Evolutionary conservation across 2,329 filamentous ascomycete species (phyloP), one percentile per base, ranked within the genome.

Genomic region (Aspergillus quadricinctus): DNA sequence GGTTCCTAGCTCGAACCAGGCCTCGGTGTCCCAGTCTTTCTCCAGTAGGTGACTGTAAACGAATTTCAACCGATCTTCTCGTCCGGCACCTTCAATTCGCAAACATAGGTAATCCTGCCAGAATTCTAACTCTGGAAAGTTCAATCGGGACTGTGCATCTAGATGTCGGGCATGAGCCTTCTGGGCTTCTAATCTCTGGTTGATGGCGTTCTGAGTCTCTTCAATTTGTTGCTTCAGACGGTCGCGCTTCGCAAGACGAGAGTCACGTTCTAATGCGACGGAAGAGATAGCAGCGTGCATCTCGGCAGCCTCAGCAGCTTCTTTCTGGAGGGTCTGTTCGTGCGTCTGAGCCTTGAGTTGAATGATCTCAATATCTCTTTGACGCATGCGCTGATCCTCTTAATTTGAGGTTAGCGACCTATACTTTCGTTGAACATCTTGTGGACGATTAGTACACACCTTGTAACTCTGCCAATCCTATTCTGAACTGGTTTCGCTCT

Each of bases 381-480:
- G 89, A 77, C 89, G 90, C 85, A 93, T 92, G 59, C 90, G 88
- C 72, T 96, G 87, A 75, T 96, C 90, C 85, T 97, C 92, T 96
- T 35, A 19, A 29, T 17, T 28, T 21, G 19, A 48, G 31, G 50
- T 55, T 58, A 55, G 59, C 37, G 11, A 43, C 29, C 7, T 28
- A 35, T 29, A 19, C 7, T 35, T 23, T 49, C 19, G 11, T 19
- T 31, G n/a, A 46, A 56, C 28, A 4, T 21, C 50, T 25, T 63
- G 58, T 52, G 50, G 25, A 55, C 43, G 52, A 35, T 23, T 49
- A 4, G 23, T 10, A 52, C 63, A 51, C 80, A 96, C 93, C 93
- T 79, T 96, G 88, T 37, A 96, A 77, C 73, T 97, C 94, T 48
- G 91, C 88, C 25, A 97, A 79, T 67, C 89, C 95, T 78, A 94